These are phyloP conservation scores for Poa annua DNA, from an alignment of 176 grass and related monocot genomes.

Conservation along the genomic window DNA sequence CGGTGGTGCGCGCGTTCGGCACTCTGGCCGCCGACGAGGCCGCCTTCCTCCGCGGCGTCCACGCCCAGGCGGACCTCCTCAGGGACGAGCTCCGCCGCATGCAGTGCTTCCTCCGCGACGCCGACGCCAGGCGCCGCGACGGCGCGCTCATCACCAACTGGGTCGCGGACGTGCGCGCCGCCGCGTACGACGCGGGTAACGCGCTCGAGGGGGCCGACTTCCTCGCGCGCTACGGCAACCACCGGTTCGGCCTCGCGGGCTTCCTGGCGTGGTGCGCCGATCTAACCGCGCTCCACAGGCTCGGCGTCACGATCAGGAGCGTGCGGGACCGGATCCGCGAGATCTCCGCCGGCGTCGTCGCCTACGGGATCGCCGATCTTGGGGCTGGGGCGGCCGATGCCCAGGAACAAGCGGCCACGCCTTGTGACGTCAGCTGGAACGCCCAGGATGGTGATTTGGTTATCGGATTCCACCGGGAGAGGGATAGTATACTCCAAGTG, in stretches of 20 bases:
- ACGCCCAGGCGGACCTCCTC: neutral
- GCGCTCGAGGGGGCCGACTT: neutral
- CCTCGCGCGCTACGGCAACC: neutral
- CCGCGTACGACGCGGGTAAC: neutral
- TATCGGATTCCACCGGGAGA: neutral
- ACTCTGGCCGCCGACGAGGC: neutral
- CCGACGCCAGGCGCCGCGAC: neutral
- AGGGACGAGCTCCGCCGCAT: neutral
- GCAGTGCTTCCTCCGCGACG: slow-evolving; percentile 7
- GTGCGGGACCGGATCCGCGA: neutral
- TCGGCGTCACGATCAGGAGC: neutral
- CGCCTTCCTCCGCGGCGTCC: slow-evolving; percentile 1
- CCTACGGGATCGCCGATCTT: neutral
- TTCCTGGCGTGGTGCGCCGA: neutral
- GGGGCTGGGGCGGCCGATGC: neutral
- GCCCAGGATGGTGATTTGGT: neutral
- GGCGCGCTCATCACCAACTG: neutral
- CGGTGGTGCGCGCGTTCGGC: neutral
- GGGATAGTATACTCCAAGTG: neutral
- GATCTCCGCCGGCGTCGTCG: neutral
- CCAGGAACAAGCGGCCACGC: neutral
- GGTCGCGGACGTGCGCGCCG: neutral
- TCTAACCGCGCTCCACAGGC: neutral
- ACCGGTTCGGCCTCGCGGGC: no score
- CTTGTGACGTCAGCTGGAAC: neutral